Conservation (phyloP, 1,284 basidiomycete species). For the Rhodotorula glutinis region DNA sequence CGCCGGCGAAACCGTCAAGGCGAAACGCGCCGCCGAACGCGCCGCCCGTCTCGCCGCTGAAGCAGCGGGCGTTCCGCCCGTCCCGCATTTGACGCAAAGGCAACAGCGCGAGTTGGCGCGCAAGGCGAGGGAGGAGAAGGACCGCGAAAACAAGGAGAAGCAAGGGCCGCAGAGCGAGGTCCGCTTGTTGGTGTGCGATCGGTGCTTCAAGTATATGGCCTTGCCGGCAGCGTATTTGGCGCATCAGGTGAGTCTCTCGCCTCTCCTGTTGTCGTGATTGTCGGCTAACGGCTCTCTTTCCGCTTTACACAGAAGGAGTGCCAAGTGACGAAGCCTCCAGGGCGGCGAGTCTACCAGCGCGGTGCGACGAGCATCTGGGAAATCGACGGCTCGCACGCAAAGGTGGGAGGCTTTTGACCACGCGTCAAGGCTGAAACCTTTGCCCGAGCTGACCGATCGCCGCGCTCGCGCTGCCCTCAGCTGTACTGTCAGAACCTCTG, state of each 20-base stretch:
- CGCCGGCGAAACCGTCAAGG: slow-evolving; percentile 21
- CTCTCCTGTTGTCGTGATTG: too few relatives aligned
- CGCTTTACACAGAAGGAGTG: slow-evolving; percentile 62
- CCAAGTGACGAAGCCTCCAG: slow-evolving; percentile 72
- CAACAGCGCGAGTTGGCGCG: slow-evolving; percentile 24
- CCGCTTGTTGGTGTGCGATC: slow-evolving; percentile 74
- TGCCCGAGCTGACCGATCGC: neutral
- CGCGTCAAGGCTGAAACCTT: too few relatives aligned
- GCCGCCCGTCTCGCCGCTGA: neutral
- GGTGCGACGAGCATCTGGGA: slow-evolving; percentile 92
- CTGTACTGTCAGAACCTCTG: slow-evolving; percentile 94
- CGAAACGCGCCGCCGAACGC: slow-evolving; percentile 12
- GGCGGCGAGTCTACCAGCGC: slow-evolving; percentile 82
- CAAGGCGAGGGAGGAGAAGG: slow-evolving; percentile 18
- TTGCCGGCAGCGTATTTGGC: slow-evolving; percentile 67
- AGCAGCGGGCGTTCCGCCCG: too few relatives aligned
- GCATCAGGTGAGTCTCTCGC: slow-evolving; percentile 61
- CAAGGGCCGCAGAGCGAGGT: slow-evolving; percentile 12
- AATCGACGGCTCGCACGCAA: slow-evolving; percentile 81
- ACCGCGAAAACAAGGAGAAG: slow-evolving; percentile 5
- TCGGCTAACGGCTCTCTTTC: neutral
- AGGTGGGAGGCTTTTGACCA: slow-evolving; percentile 55
- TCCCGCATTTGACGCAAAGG: slow-evolving; percentile 14
- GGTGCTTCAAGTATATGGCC: slow-evolving; percentile 95
- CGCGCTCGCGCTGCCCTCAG: slow-evolving; percentile 51